A percentile compares a stretch with the other conserved stretches of the same genome.
phyloP scores from a whole-genome alignment of 2,329 filamentous ascomycete genomes.

The Purpureocillium takamizusanense region DNA sequence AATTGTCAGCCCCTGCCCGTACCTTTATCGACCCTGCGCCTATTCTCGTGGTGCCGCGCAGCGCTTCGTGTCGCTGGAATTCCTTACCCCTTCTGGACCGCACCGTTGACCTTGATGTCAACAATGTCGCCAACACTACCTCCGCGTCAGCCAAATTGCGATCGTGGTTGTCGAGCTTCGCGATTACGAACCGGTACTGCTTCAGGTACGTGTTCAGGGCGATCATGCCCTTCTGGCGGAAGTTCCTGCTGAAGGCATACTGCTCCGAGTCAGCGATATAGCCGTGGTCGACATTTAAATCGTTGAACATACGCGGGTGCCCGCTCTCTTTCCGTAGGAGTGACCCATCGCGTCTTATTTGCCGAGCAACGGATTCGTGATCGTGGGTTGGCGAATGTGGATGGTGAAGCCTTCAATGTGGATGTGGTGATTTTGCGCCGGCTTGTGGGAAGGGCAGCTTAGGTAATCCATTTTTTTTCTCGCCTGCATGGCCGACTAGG shows the following conservation, averaged over 20 bases:
- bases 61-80: background rate
- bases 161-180: constrained; percentile 4
- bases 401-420: constrained; percentile 20
- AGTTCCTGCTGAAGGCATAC: constrained; percentile 90
- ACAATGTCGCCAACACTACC: constrained; percentile 92
- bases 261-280: constrained; percentile 27
- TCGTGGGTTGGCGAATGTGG: constrained; percentile 31
- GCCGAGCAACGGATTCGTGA: constrained; percentile 24
- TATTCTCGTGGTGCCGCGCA: background rate
- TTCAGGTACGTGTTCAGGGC: constrained; percentile 87
- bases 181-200: constrained; percentile 63
- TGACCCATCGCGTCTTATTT: constrained; percentile 69
- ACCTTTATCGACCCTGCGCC: background rate
- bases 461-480: constrained; percentile 27
- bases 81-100: constrained; percentile 89
- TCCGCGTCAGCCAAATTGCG: constrained; percentile 30
- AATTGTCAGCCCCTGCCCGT: constrained; percentile 21
- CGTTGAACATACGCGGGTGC: constrained; percentile 63
- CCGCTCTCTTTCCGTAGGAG: constrained; percentile 76
- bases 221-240: constrained; percentile 95
- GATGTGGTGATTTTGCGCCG: constrained; percentile 27
- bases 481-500: constrained; percentile 16
- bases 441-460: constrained; percentile 27
- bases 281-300: constrained; percentile 8
- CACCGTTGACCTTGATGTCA: constrained; percentile 98